phyloP scores from a whole-genome alignment of 2,329 filamentous ascomycete species.

The Fusarium gaditjirri region DNA sequence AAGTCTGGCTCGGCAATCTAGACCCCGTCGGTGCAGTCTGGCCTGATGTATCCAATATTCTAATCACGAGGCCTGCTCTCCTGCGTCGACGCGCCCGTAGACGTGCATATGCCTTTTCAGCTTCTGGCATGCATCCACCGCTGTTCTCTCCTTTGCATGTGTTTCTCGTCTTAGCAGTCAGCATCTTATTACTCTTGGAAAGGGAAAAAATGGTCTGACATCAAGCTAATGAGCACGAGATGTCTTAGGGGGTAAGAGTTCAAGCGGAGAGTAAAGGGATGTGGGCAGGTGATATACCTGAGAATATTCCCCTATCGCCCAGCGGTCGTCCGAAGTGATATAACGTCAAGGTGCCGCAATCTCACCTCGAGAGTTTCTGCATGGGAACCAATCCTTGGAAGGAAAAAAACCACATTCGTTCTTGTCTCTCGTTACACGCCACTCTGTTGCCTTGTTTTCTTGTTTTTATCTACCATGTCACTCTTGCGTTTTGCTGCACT shows the following conservation, averaged over 20 bases:
- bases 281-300: slow-evolving; percentile 5
- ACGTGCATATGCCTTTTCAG: slow-evolving; percentile 24
- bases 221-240: slow-evolving; percentile 16
- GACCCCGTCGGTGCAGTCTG: slow-evolving; percentile 9
- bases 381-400: slow-evolving; percentile 17
- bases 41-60: slow-evolving; percentile 3
- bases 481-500: slow-evolving; percentile 29
- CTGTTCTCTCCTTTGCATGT: background rate
- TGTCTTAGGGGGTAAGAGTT: background rate
- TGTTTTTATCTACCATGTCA: slow-evolving; percentile 14
- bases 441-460: background rate
- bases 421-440: slow-evolving; percentile 20
- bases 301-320: background rate
- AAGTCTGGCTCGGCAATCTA: slow-evolving; percentile 11
- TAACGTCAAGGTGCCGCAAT: slow-evolving; percentile 20
- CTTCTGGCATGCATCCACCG: background rate
- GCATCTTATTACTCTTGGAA: slow-evolving; percentile 22
- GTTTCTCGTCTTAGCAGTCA: background rate
- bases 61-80: slow-evolving; percentile 13
- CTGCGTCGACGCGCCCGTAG: slow-evolving; percentile 24
- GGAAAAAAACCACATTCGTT: slow-evolving; percentile 14
- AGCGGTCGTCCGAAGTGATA: slow-evolving; percentile 18
- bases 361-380: background rate
- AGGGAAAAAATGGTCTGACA: slow-evolving; percentile 20
- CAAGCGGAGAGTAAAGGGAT: background rate